These are phyloP conservation scores for Gliomastix tumulicola DNA, from an alignment of 2,329 filamentous ascomycete species.

Conservation along the genomic window DNA sequence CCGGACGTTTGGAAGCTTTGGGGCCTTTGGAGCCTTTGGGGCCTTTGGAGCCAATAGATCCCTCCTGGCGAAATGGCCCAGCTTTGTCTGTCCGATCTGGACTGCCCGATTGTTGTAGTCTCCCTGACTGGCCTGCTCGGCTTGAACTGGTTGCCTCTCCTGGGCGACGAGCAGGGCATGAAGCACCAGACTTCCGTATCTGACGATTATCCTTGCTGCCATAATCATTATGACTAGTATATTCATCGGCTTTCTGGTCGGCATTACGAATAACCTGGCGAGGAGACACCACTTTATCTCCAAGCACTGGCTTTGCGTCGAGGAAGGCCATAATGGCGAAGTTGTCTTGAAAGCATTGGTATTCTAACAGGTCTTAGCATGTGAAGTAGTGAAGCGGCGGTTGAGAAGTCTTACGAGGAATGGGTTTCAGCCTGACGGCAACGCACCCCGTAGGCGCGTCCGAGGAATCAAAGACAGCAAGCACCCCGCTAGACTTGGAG, in stretches of 20 bases:
- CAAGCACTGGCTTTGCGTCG: background rate
- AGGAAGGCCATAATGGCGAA: background rate
- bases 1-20: background rate
- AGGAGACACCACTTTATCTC: no score
- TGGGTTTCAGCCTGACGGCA: background rate
- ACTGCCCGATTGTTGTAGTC: background rate
- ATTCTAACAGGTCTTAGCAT: background rate
- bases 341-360: background rate
- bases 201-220: background rate
- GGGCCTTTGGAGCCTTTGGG: background rate
- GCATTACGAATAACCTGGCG: no score
- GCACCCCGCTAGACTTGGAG: background rate
- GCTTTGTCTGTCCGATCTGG: background rate
- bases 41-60: no score
- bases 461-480: background rate
- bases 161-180: background rate
- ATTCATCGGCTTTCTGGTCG: background rate
- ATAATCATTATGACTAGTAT: background rate
- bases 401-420: background rate
- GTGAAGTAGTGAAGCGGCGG: background rate
- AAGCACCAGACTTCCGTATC: background rate
- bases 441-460: background rate
- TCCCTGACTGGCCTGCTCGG: background rate
- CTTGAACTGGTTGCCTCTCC: background rate
- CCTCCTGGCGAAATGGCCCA: no score